phyloP scores from a whole-genome alignment of 2,329 filamentous ascomycete species.

The Proliferodiscus dingleyae region DNA sequence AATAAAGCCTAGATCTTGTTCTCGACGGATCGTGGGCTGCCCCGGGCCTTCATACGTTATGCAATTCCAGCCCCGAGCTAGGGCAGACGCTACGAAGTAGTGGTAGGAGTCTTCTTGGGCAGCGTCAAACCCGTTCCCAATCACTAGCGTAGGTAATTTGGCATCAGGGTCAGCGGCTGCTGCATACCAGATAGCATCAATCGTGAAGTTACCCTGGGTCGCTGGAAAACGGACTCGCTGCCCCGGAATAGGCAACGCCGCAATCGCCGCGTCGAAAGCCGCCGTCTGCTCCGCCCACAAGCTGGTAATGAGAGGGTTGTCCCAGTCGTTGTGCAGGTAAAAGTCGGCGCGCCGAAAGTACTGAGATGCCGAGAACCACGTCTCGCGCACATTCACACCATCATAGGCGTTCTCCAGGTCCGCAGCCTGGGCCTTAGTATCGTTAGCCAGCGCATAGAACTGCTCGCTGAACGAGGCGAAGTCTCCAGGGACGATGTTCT shows the following conservation, averaged over 20 bases:
- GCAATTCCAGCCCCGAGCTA: constrained; percentile 38
- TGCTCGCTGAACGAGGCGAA: constrained; percentile 4
- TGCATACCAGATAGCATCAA: neutral
- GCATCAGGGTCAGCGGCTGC: neutral
- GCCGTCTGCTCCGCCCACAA: constrained; percentile 2
- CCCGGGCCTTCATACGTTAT: constrained; percentile 45
- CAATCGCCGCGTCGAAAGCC: constrained; percentile 7
- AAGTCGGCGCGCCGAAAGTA: constrained; percentile 13
- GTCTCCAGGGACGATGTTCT: constrained; percentile 1
- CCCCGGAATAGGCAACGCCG: neutral
- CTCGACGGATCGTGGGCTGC: constrained; percentile 37
- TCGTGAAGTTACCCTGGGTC: neutral
- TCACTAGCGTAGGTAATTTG: neutral
- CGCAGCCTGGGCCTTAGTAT: neutral
- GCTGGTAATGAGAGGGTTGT: constrained; percentile 5
- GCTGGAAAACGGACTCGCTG: neutral
- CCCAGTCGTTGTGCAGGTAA: constrained; percentile 5
- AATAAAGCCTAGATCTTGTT: constrained; percentile 40
- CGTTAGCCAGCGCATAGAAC: constrained; percentile 5
- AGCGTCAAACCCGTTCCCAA: neutral
- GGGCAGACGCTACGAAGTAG: neutral
- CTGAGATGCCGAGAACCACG: constrained; percentile 7
- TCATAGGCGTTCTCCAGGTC: constrained; percentile 6
- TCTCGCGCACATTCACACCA: neutral
- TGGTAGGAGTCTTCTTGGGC: constrained; percentile 1